Percentiles rank a stretch among this genome's conserved stretches.
Evolutionary conservation across 345 rosid genomes (phyloP).

Genomic region (Psidium guajava): DNA sequence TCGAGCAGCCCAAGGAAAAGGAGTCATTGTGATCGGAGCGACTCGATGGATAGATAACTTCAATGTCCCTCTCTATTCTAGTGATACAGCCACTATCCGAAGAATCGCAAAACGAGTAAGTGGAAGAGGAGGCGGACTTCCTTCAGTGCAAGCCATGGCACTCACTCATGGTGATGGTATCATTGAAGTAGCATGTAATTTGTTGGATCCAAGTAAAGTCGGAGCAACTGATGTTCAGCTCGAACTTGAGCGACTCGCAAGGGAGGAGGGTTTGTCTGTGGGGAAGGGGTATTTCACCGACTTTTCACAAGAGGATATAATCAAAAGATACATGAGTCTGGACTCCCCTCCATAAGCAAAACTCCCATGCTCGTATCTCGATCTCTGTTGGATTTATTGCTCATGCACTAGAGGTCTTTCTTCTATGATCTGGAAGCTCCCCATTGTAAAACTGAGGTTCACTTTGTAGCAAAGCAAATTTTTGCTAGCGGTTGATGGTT

Average conservation of each 20-base stretch:
- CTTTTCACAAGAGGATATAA: conserved; percentile 46
- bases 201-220: conserved; percentile 59
- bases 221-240: conserved; percentile 68
- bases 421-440: not conserved
- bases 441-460: not conserved
- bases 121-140: conserved; percentile 78
- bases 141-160: conserved; percentile 87
- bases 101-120: conserved; percentile 60
- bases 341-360: not conserved
- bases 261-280: conserved; percentile 32
- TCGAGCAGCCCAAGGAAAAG: conserved; percentile 36
- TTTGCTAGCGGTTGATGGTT: not conserved
- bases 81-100: conserved; percentile 37
- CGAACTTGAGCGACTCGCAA: conserved; percentile 43
- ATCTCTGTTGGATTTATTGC: not conserved
- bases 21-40: conserved; percentile 62
- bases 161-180: conserved; percentile 48
- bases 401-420: not conserved
- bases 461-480: not conserved
- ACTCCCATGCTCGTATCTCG: not conserved
- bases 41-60: conserved; percentile 78
- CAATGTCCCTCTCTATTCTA: conserved; percentile 60
- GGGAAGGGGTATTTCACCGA: conserved; percentile 79
- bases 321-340: conserved; percentile 27
- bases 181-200: conserved; percentile 80